Evolutionary conservation across 2,329 filamentous ascomycete genomes (phyloP).

Genomic region (Cylindrodendrum hubeiense): DNA sequence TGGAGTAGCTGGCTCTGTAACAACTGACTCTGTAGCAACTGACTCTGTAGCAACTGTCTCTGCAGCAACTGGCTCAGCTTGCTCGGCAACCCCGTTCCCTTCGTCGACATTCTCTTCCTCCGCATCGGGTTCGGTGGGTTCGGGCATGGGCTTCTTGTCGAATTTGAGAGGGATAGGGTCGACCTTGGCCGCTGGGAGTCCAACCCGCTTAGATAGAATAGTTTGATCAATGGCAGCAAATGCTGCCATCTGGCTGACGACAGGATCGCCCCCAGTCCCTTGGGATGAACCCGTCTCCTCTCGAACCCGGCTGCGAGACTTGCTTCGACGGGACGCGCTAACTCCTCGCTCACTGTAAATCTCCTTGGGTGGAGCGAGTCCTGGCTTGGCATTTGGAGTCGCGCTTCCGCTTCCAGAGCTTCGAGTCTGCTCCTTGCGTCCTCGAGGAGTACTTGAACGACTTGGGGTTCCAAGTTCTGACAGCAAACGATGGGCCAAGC

Average conservation of each 20-base stretch:
- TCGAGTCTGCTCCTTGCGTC: slow-evolving; percentile 59
- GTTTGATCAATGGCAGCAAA: slow-evolving; percentile 75
- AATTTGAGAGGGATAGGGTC: slow-evolving; percentile 63
- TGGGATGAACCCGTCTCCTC: slow-evolving; percentile 43
- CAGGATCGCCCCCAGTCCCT: slow-evolving; percentile 48
- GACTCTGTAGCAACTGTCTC: slow-evolving; percentile 9
- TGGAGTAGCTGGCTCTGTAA: slow-evolving; percentile 1
- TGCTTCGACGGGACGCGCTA: slow-evolving; percentile 52
- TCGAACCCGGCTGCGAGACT: slow-evolving; percentile 54
- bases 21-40: slow-evolving; percentile 6
- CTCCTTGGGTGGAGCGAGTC: slow-evolving; percentile 58
- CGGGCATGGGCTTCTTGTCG: slow-evolving; percentile 48
- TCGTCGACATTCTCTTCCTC: slow-evolving; percentile 31
- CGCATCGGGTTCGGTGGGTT: slow-evolving; percentile 39
- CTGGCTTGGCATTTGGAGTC: slow-evolving; percentile 47
- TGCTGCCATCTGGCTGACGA: slow-evolving; percentile 67
- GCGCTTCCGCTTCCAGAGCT: slow-evolving; percentile 48
- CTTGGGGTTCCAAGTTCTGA: slow-evolving; percentile 69
- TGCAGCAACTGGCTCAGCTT: background rate
- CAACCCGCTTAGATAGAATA: slow-evolving; percentile 68
- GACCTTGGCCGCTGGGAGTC: slow-evolving; percentile 57
- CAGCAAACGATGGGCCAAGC: slow-evolving; percentile 72
- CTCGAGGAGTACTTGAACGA: slow-evolving; percentile 62
- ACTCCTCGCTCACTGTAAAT: slow-evolving; percentile 53
- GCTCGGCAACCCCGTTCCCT: slow-evolving; percentile 1